These are phyloP conservation scores for Hypoxylon sp. DNA, from an alignment of 2,329 filamentous ascomycete genomes.

Conservation along the genomic window DNA sequence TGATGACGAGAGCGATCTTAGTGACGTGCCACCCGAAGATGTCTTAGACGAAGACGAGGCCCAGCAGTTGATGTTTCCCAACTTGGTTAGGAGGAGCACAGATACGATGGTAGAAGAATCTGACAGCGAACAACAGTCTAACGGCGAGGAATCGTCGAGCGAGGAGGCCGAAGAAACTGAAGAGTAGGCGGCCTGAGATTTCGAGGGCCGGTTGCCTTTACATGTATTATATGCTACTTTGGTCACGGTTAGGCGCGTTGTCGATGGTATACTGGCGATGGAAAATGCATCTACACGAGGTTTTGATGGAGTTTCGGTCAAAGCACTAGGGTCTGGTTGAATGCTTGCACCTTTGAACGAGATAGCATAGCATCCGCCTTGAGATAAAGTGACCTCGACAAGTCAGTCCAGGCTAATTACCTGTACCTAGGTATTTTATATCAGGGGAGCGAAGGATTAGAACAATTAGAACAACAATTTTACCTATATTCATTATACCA, in stretches of 20 bases:
- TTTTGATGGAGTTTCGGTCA: neutral
- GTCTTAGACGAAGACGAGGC: conserved; percentile 67
- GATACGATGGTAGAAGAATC: conserved; percentile 45
- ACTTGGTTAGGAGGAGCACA: conserved; percentile 57
- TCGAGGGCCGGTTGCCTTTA: neutral
- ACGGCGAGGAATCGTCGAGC: conserved; percentile 39
- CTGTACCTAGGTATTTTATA: too few species aligned
- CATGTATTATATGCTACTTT: conserved; percentile 8
- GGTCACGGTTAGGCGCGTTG: neutral
- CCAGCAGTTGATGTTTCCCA: conserved; percentile 66
- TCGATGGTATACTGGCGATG: neutral
- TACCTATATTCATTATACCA: too few species aligned
- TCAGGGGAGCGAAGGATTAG: too few species aligned
- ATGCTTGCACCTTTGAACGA: neutral
- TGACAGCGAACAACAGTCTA: conserved; percentile 45
- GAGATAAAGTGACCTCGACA: too few species aligned
- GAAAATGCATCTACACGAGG: neutral
- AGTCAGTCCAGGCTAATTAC: too few species aligned
- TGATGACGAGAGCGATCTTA: conserved; percentile 78
- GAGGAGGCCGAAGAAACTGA: conserved; percentile 39
- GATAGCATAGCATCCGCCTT: too few species aligned
- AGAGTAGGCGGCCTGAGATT: conserved; percentile 23
- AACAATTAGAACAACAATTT: too few species aligned
- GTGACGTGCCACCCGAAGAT: conserved; percentile 67
- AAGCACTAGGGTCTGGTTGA: neutral